Evolutionary conservation across 2,329 filamentous ascomycete species (phyloP), one percentile per base, ranked within the genome.

Genomic region (Fusarium succisae): DNA sequence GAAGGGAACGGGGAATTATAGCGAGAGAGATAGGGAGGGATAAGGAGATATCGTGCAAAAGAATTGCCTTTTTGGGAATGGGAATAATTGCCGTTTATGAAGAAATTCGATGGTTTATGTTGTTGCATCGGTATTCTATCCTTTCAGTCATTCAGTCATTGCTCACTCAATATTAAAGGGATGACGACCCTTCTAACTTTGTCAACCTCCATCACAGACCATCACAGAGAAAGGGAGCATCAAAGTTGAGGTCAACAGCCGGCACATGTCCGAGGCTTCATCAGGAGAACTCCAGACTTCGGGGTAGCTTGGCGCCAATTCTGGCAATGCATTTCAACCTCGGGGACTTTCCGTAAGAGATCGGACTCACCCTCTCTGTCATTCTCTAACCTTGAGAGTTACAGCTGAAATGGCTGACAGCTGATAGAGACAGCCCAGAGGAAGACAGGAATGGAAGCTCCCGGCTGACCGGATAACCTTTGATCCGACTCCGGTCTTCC

Each of bases 261-360:
- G 59, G 71, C 72, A 75, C 70, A 67, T 74, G 72, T 51, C 72
- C 64, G 69, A 66, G 72, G 63, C 55, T 61, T 69, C 28, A 51
- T 20, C 38, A 66, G 51, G 38, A 28, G 32, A 56, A 51, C 22
- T 50, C 53, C 54, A 48, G 26, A 67, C 44, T 53, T 35, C 55
- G 48, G 65, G 51, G 20, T n/a, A 50, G 30, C 53, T 72, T 71
- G 68, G 68, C 60, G 67, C 68, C 61, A 56, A 41, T 55, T 55
- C 35, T 55, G 20, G 51, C 15, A 39, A 55, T 39, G 35, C 35
- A 55, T 39, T 66, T 68, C 15, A 63, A 65, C 66, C 62, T 73
- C 71, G 71, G 71, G 61, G 55, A 72, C 50, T 74, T 64, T 72
- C 71, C 71, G 70, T 72, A 37, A 43, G 39, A 53, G 60, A n/a